Evolutionary conservation across 208 protist genomes (phyloP).

Genomic region (Phytomonas francai): DNA sequence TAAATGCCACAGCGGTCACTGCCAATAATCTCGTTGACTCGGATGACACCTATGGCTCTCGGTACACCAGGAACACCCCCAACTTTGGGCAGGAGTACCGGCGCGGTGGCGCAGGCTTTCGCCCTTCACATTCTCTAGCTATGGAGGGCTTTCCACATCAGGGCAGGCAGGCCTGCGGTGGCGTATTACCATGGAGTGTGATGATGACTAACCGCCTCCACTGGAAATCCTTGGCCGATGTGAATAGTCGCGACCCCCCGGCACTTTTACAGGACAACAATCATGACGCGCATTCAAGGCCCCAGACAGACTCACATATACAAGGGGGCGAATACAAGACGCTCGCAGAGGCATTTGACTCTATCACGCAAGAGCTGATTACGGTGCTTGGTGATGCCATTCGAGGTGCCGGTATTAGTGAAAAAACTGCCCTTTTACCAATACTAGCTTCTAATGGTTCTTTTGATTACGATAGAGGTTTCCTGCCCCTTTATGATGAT

Average conservation of each 20-base stretch:
- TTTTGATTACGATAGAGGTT: background rate
- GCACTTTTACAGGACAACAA: background rate
- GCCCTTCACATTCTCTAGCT: background rate
- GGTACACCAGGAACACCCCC: background rate
- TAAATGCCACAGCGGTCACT: background rate
- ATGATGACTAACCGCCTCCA: background rate
- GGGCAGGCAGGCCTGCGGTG: background rate
- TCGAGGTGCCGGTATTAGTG: slow-evolving; percentile 23
- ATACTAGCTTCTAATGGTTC: background rate
- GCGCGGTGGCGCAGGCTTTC: background rate
- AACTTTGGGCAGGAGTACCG: background rate
- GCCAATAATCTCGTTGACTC: background rate
- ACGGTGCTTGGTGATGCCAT: slow-evolving; percentile 23
- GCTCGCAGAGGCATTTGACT: slow-evolving; percentile 53
- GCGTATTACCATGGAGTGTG: background rate
- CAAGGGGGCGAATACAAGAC: slow-evolving; percentile 17
- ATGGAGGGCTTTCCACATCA: background rate
- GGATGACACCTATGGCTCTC: background rate
- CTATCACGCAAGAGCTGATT: slow-evolving; percentile 21
- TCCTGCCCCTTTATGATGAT: background rate
- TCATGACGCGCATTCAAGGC: slow-evolving; percentile 23
- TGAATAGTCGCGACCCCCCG: background rate
- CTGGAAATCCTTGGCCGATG: background rate
- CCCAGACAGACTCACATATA: slow-evolving; percentile 7
- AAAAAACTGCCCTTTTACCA: background rate